Percentiles rank a stretch among this genome's conserved stretches.
phyloP scores from a whole-genome alignment of 106 monocot genomes.

The Platanthera guangdongensis region DNA sequence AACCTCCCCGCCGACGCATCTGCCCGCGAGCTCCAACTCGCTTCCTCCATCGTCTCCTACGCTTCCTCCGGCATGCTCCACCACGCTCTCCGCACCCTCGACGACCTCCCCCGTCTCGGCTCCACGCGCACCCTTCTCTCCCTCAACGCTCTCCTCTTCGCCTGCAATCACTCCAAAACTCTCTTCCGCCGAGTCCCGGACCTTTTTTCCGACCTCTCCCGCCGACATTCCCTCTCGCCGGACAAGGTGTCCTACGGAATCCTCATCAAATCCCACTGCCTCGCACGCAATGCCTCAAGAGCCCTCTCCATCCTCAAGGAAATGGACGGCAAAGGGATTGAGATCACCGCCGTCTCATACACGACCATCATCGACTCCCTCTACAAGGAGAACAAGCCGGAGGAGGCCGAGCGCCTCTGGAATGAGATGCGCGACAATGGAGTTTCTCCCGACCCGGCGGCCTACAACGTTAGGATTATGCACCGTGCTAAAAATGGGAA shows the following conservation, averaged over 20 bases:
- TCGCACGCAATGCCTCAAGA: constrained; percentile 16
- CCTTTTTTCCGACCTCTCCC: constrained; percentile 28
- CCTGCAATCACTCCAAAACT: constrained; percentile 23
- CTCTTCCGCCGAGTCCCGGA: constrained; percentile 33
- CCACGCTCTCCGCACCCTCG: constrained; percentile 27
- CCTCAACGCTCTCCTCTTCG: constrained; percentile 55
- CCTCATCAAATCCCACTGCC: constrained; percentile 47
- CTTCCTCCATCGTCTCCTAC: constrained; percentile 31
- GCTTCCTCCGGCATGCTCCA: constrained; percentile 53
- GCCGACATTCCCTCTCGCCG: constrained; percentile 32
- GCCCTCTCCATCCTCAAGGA: constrained; percentile 27
- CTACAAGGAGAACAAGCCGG: constrained; percentile 30
- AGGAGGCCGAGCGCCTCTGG: constrained; percentile 49
- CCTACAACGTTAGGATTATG: constrained; percentile 45
- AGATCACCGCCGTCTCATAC: constrained; percentile 29
- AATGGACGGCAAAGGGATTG: constrained; percentile 28
- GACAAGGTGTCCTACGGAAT: constrained; percentile 44
- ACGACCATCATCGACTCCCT: constrained; percentile 50
- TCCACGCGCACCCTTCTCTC: constrained; percentile 20
- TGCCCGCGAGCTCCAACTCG: constrained; percentile 8
- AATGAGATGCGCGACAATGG: constrained; percentile 40
- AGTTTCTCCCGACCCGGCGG: constrained; percentile 18
- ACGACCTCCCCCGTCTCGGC: constrained; percentile 12
- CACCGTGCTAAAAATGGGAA: constrained; percentile 19
- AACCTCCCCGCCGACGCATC: constrained; percentile 8